Percentiles rank a stretch among this genome's conserved stretches.
These are phyloP conservation scores for Globisporangium yorkense DNA, from an alignment of 352 stramenopile species.

Conservation along the genomic window DNA sequence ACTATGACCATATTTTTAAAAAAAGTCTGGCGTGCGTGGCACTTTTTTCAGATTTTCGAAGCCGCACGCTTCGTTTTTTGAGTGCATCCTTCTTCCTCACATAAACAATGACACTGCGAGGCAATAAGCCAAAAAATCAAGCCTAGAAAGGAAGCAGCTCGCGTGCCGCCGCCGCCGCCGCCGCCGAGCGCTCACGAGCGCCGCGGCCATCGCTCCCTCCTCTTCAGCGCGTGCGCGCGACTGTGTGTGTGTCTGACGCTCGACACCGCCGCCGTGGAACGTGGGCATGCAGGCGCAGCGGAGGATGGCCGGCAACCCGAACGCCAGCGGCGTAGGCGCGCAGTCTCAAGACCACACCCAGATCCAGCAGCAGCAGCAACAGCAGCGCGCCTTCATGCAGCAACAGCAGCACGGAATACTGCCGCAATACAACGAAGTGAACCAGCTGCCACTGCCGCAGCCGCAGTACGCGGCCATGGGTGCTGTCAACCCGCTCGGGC, in stretches of 20 bases:
- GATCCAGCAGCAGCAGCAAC: slow-evolving; percentile 6
- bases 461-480: slow-evolving; percentile 20
- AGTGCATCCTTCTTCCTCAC: too few species aligned
- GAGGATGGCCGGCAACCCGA: slow-evolving; percentile 9
- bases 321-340: neutral
- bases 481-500: slow-evolving; percentile 7
- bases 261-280: neutral
- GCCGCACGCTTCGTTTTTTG: too few species aligned
- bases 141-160: too few species aligned
- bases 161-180: too few species aligned
- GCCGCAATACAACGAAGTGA: neutral
- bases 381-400: slow-evolving; percentile 8
- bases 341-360: slow-evolving; percentile 6
- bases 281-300: slow-evolving; percentile 6
- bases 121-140: too few species aligned
- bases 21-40: too few species aligned
- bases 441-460: slow-evolving; percentile 1
- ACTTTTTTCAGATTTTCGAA: too few species aligned
- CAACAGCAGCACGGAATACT: slow-evolving; percentile 8
- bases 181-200: too few species aligned
- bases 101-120: too few species aligned
- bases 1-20: too few species aligned
- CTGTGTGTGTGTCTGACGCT: neutral
- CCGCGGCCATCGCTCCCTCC: neutral
- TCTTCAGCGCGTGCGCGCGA: too few species aligned